Conservation (phyloP, 116 monocot species). For the Zostera marina region DNA sequence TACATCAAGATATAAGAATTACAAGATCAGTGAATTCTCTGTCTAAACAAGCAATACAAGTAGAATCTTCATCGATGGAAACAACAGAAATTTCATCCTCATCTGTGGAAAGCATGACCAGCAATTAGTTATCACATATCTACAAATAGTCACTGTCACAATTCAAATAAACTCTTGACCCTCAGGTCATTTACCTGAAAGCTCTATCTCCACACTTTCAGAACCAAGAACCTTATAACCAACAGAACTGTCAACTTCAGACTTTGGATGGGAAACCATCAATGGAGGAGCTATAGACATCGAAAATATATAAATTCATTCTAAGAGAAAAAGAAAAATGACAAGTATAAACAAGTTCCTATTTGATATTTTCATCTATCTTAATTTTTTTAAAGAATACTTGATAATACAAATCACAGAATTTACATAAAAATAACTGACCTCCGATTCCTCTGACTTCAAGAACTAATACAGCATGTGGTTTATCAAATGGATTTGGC, state of each 20-base stretch:
- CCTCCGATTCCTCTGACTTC: slow-evolving; percentile 40
- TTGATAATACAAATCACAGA: background rate
- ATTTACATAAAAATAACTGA: slow-evolving; percentile 4
- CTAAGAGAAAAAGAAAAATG: background rate
- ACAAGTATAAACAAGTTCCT: background rate
- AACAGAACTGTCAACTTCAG: slow-evolving; percentile 5
- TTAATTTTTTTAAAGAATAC: background rate
- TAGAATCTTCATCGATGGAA: slow-evolving; percentile 32
- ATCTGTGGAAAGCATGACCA: slow-evolving; percentile 15
- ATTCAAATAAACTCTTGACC: background rate
- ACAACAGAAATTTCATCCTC: slow-evolving; percentile 40
- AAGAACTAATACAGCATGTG: slow-evolving; percentile 40
- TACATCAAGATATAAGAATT: slow-evolving; percentile 13
- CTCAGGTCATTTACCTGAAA: slow-evolving; percentile 26
- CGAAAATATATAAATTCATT: background rate
- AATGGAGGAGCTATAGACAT: background rate
- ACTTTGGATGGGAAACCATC: background rate
- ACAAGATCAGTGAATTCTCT: slow-evolving; percentile 51
- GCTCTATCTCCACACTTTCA: slow-evolving; percentile 20
- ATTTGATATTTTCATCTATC: background rate
- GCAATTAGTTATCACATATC: background rate
- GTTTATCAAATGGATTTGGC: slow-evolving; percentile 53
- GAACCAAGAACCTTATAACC: slow-evolving; percentile 24
- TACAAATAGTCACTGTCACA: background rate
- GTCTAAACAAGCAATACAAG: slow-evolving; percentile 25